Conservation (phyloP, 345 rosid species). For the Capsella bursapastoris region DNA sequence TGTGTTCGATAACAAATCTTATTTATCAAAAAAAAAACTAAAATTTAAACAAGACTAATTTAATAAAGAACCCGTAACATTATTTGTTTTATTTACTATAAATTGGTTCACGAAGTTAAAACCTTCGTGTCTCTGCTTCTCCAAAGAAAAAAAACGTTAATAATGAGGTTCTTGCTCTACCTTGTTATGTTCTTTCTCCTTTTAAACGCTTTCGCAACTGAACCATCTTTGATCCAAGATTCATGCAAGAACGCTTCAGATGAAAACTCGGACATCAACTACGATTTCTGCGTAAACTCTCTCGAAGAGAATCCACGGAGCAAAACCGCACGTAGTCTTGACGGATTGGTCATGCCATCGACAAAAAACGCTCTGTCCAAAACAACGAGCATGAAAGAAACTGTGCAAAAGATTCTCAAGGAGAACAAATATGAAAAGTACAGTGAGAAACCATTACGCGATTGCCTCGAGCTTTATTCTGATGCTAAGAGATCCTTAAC, state of each 20-base stretch:
- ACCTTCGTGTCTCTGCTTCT: not conserved
- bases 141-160: not conserved
- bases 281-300: slow-evolving; percentile 43
- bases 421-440: slow-evolving; percentile 7
- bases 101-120: not conserved
- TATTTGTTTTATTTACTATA: not conserved
- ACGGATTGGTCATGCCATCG: slow-evolving; percentile 37
- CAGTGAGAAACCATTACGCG: slow-evolving; percentile 33
- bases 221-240: slow-evolving; percentile 22
- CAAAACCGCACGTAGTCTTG: slow-evolving; percentile 36
- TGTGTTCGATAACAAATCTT: slow-evolving; percentile 6
- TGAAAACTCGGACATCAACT: slow-evolving; percentile 28
- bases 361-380: slow-evolving; percentile 33
- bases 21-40: no score
- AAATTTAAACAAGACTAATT: not conserved
- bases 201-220: slow-evolving; percentile 7
- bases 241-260: slow-evolving; percentile 48
- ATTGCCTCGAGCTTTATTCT: slow-evolving; percentile 49
- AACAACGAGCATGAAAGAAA: slow-evolving; percentile 30
- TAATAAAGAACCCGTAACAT: not conserved
- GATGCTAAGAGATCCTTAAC: slow-evolving; percentile 34
- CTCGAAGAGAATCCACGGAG: slow-evolving; percentile 45
- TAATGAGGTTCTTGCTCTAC: slow-evolving; percentile 15
- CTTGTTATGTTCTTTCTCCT: slow-evolving; percentile 21
- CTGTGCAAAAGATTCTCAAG: slow-evolving; percentile 30